Base-by-base conservation (phyloP, 345 rosid genomes). In the Lepidium africanum region DNA sequence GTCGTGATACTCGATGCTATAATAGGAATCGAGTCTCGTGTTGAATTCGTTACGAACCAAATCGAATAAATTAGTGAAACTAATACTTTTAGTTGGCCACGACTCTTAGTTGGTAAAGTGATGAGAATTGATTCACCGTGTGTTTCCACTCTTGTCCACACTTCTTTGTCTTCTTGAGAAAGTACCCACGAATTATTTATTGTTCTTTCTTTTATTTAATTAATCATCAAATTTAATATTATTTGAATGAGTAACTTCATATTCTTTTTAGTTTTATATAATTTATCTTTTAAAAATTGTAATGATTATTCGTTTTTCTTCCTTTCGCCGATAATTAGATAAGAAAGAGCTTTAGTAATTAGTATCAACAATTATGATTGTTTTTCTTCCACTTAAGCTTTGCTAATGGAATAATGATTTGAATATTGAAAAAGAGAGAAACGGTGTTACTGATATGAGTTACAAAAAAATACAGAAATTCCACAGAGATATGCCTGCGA, bases 401-500 rank as follows among this genome's bases (percentile, higher is more conserved):
- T n/a, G n/a, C n/a, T 71, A 60, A n/a, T 42, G 4, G 0, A 73
- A 60, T 48, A 27, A 27, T 52, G 9, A 49, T 73, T 66, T 49
- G 11, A 10, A 23, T 1, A 5, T 66, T 66, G 47, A 41, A 68
- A 27, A 27, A 27, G 32, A 4, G 5, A 27, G 1, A 43, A 11
- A 8, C 1, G 25, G 3, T 36, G 23, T 4, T 10, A 43, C 45
- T 32, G 15, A 50, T 2, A 5, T 33, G 46, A 61, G 8, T 16
- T 60, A 17, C 40, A 27, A 10, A 12, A 9, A 37, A 13, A 39
- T 5, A 43, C 86, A 88, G 98, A 93, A 85, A 81, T 93, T 93
- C 80, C 99, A 94, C 65, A 77, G 92, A 61, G 91, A 93, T 78
- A 59, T 93, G 30, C 99, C 95, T 16, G 80, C 85, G 6, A 86